Evolutionary conservation across 2,329 filamentous ascomycete species (phyloP).

Genomic region (Madurella fahalii): DNA sequence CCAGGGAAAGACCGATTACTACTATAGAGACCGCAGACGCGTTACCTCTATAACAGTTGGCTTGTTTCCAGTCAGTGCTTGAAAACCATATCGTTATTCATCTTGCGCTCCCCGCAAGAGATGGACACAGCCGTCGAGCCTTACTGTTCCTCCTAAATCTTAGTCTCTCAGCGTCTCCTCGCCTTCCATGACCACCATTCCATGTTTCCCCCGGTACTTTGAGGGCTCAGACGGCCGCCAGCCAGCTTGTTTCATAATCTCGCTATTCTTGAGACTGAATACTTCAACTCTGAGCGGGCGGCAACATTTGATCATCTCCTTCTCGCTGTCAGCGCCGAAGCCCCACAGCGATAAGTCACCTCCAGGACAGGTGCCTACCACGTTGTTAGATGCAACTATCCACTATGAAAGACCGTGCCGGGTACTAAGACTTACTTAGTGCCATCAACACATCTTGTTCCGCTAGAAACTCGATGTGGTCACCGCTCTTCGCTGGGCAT

Average conservation of each 20-base stretch:
- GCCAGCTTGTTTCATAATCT: conserved; percentile 45
- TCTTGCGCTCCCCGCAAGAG: no score
- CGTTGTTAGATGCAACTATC: conserved; percentile 46
- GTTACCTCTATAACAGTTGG: no score
- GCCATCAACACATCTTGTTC: conserved; percentile 70
- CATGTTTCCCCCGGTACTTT: conserved; percentile 63
- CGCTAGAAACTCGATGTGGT: conserved; percentile 72
- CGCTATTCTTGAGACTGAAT: conserved; percentile 55
- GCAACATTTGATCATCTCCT: conserved; percentile 66
- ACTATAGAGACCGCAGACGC: no score
- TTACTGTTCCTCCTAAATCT: not conserved
- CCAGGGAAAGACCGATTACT: no score
- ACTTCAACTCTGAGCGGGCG: conserved; percentile 72
- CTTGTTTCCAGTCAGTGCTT: no score
- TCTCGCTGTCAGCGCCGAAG: conserved; percentile 64
- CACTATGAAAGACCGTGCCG: not conserved
- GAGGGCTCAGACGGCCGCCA: conserved; percentile 62
- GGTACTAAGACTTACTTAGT: conserved; percentile 40
- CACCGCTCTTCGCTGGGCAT: conserved; percentile 50
- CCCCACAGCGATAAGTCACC: conserved; percentile 81
- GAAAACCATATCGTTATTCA: no score
- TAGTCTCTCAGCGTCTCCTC: not conserved
- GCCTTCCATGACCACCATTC: conserved; percentile 41
- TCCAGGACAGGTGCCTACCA: conserved; percentile 65
- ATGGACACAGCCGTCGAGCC: no score